Evolutionary conservation across 805 yeast genomes (phyloP).

Genomic region (Ogataea glucozyma): DNA sequence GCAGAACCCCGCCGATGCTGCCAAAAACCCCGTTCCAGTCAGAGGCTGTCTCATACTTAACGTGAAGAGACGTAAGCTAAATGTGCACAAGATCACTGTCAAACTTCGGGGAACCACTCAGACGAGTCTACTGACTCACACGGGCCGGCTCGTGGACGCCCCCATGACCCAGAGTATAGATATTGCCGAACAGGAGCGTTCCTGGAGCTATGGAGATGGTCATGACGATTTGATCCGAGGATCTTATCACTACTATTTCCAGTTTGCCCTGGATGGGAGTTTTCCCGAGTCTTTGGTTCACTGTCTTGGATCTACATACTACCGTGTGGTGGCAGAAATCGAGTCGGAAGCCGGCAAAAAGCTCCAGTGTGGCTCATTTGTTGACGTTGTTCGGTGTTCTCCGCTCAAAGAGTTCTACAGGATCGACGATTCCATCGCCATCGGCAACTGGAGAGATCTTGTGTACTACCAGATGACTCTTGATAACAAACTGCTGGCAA

Average conservation of each 20-base stretch:
- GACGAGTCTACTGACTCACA: background rate
- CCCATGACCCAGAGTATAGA: background rate
- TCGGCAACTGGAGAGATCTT: slow-evolving; percentile 37
- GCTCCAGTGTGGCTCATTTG: slow-evolving; percentile 8
- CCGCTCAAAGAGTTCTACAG: slow-evolving; percentile 5
- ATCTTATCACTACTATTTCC: slow-evolving; percentile 29
- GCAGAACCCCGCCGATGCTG: background rate
- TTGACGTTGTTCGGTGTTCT: slow-evolving; percentile 22
- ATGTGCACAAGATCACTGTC: slow-evolving; percentile 15
- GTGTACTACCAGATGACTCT: slow-evolving; percentile 27
- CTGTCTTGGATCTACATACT: slow-evolving; percentile 23
- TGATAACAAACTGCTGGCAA: slow-evolving; percentile 18
- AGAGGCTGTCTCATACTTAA: slow-evolving; percentile 25
- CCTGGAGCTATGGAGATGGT: slow-evolving; percentile 6
- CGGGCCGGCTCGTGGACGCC: background rate
- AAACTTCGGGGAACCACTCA: slow-evolving; percentile 18
- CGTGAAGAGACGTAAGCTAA: slow-evolving; percentile 18
- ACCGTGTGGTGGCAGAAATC: slow-evolving; percentile 19
- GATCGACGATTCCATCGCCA: slow-evolving; percentile 21
- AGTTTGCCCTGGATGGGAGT: slow-evolving; percentile 25
- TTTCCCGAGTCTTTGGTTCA: slow-evolving; percentile 29
- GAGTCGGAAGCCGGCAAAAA: slow-evolving; percentile 6
- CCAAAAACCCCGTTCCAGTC: slow-evolving; percentile 16
- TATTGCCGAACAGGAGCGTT: slow-evolving; percentile 7
- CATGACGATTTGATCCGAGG: slow-evolving; percentile 18